Evolutionary conservation across 768 basidiomycete genomes (phyloP), one percentile per base, ranked within the genome.

Genomic region (Melanogaster broomeanus): DNA sequence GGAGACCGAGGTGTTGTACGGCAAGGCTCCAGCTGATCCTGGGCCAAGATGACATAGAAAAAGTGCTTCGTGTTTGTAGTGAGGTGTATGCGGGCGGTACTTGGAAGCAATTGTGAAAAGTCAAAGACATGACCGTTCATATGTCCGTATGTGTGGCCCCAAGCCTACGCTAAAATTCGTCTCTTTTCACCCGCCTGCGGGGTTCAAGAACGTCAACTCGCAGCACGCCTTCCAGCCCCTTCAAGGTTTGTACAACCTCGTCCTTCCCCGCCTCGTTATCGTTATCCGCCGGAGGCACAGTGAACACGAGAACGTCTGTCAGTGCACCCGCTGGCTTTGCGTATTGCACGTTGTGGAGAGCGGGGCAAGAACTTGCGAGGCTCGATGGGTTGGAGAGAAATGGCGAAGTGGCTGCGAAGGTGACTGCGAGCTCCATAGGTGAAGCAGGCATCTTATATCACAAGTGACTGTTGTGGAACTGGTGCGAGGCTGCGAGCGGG

Each of bases 341-440:
- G 24, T 64, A 66, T 39, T 61, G 61, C n/a, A 67, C 44, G 16
- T 52, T 35, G 40, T 61, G 46, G 4, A 66, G 61, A 22, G 53
- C 51, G 12, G 58, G 63, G 45, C 65, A 55, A n/a, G 57, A 39
- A 24, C n/a, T 33, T 19, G 59, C 42, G 35, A 66, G 51, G 42
- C 51, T 57, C 21, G 63, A 42, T 13, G 65, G 65, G 42, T 59
- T 43, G 38, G 57, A 45, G 3, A 65, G 55, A 43, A 65, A 65
- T 3, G 60, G 58, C 1, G 58, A 71, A 12, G 54, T 51, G 16
- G 45, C 31, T 27, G 57, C 51, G 48, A 68, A 63, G 19, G 74
- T 69, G 55, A 72, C 52, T 13, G 58, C 61, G 41, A 76, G 68
- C 42, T 54, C 51, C 10, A 59, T 16, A 10, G 61, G 31, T 2